Conservation (phyloP, 2,329 filamentous ascomycete genomes). For the Anthostomella pinea region DNA sequence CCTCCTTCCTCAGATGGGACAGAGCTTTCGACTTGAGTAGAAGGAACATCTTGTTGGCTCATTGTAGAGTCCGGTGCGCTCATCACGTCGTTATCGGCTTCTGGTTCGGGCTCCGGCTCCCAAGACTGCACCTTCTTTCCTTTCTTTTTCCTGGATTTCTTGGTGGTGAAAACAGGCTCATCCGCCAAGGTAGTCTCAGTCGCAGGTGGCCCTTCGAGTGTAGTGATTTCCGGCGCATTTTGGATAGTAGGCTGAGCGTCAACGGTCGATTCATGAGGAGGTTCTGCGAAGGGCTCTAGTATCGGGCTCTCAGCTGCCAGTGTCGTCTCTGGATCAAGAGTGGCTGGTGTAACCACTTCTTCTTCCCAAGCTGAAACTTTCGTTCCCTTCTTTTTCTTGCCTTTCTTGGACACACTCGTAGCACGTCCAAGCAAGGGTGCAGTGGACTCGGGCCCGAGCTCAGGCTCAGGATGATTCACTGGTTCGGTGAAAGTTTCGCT, state of each 20-base stretch:
- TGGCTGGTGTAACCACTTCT: no score
- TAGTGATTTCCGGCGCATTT: constrained; percentile 8
- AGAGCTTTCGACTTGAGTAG: constrained; percentile 4
- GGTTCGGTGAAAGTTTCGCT: no score
- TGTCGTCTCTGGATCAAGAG: constrained; percentile 6
- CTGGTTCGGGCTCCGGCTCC: constrained; percentile 10
- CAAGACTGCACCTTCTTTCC: constrained; percentile 15
- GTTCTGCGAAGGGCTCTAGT: constrained; percentile 13
- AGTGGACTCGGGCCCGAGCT: no score
- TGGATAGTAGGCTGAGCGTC: constrained; percentile 7
- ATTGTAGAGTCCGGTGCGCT: constrained; percentile 4
- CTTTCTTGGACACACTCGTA: constrained; percentile 21
- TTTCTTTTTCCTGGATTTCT: constrained; percentile 35
- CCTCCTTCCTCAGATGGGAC: constrained; percentile 2
- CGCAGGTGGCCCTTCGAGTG: constrained; percentile 8
- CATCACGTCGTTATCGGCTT: constrained; percentile 6
- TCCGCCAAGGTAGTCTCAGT: constrained; percentile 8
- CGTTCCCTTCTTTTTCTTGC: constrained; percentile 28
- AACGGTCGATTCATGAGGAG: background rate
- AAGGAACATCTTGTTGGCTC: constrained; percentile 9
- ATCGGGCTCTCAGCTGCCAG: constrained; percentile 2
- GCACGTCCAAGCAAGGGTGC: constrained; percentile 11
- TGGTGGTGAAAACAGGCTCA: constrained; percentile 13
- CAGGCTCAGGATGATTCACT: no score
- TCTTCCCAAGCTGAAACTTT: constrained; percentile 23